Evolutionary conservation across 2,329 filamentous ascomycete species (phyloP).

Genomic region (Parafenestella ontariensis): DNA sequence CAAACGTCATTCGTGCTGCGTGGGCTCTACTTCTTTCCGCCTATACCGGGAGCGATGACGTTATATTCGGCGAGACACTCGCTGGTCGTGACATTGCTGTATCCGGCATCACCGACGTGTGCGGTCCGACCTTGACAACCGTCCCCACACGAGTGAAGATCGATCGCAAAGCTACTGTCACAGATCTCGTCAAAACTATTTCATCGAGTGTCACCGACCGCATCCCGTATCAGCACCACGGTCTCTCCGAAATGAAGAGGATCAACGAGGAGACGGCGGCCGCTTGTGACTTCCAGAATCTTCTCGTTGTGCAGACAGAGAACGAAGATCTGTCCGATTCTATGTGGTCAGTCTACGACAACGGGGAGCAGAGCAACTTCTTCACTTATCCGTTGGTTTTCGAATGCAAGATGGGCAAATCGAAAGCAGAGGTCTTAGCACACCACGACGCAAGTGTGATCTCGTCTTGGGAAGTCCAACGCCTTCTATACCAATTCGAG

Average conservation of each 20-base stretch:
- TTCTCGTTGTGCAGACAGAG: constrained; percentile 60
- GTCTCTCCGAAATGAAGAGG: constrained; percentile 47
- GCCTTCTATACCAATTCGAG: constrained; percentile 39
- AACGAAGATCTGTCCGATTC: constrained; percentile 29
- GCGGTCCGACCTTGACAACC: constrained; percentile 50
- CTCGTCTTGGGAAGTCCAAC: constrained; percentile 37
- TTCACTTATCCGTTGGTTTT: constrained; percentile 45
- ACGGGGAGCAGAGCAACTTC: constrained; percentile 38
- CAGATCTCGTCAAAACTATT: constrained; percentile 30
- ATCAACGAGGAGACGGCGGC: constrained; percentile 61
- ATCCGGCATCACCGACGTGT: constrained; percentile 41
- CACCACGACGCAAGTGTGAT: constrained; percentile 39
- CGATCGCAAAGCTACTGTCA: constrained; percentile 29
- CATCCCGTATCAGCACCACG: constrained; percentile 48
- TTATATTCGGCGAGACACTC: constrained; percentile 39
- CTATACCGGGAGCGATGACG: constrained; percentile 27
- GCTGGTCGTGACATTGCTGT: constrained; percentile 47
- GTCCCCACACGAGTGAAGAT: constrained; percentile 47
- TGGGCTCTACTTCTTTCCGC: constrained; percentile 34
- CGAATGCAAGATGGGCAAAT: constrained; percentile 34
- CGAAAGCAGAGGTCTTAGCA: constrained; percentile 28
- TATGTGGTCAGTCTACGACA: constrained; percentile 38
- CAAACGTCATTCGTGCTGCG: constrained; percentile 28
- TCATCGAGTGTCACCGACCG: constrained; percentile 30
- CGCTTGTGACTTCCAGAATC: constrained; percentile 64